Percentiles rank a stretch among this genome's conserved stretches.
These are phyloP conservation scores for Fraxinus greggii DNA, from an alignment of 305 asterid species.

Conservation along the genomic window DNA sequence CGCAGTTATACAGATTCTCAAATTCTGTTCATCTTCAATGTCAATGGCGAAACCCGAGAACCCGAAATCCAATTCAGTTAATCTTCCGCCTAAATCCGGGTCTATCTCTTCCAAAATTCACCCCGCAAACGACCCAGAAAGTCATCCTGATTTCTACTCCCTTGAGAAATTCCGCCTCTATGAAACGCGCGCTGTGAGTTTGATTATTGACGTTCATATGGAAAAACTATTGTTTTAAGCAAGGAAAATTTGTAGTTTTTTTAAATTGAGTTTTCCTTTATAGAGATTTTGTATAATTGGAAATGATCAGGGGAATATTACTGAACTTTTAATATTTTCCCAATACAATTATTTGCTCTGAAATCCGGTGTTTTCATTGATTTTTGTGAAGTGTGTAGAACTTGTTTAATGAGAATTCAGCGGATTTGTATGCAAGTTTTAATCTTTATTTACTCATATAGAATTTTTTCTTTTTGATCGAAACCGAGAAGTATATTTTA, in stretches of 20 bases:
- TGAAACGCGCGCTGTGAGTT: constrained; percentile 90
- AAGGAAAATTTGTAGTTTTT: constrained; percentile 11
- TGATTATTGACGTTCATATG: background rate
- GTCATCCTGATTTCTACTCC: constrained; percentile 63
- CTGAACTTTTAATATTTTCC: background rate
- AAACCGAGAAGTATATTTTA: background rate
- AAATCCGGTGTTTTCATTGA: background rate
- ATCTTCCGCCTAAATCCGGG: constrained; percentile 39
- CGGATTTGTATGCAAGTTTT: background rate
- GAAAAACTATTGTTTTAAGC: constrained; percentile 2
- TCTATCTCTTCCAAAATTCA: constrained; percentile 63
- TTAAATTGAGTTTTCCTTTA: background rate
- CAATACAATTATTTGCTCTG: background rate
- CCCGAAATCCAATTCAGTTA: constrained; percentile 46
- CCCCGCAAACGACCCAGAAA: constrained; percentile 52
- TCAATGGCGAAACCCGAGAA: constrained; percentile 61
- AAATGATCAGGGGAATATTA: constrained; percentile 16
- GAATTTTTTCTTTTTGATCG: background rate
- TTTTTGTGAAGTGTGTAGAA: background rate
- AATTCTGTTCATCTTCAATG: background rate
- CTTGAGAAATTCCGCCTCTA: constrained; percentile 96
- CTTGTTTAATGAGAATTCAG: background rate
- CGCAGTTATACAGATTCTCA: constrained; percentile 3
- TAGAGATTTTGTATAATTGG: constrained; percentile 5
- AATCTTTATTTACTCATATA: background rate